Percentiles rank a stretch among this genome's conserved stretches.
phyloP scores from a whole-genome alignment of 2,329 filamentous ascomycete species.

The Gaeumannomyces tritici region DNA sequence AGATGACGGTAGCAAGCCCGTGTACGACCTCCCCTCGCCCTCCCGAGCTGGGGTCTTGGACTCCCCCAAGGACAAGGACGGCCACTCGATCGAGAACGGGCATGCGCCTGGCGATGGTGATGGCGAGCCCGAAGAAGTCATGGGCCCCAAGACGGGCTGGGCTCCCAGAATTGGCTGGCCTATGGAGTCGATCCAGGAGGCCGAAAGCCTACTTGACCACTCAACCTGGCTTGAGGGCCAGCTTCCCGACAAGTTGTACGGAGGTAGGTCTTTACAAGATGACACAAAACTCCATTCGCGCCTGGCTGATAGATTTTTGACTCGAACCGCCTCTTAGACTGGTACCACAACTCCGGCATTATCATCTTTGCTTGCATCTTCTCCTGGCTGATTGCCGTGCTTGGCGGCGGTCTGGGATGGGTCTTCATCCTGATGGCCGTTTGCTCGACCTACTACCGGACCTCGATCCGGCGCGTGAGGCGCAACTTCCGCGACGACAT shows the following conservation, averaged over 20 bases:
- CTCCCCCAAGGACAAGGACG: conserved; percentile 36
- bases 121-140: conserved; percentile 44
- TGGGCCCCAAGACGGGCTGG: conserved; percentile 66
- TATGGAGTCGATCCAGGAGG: conserved; percentile 42
- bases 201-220: conserved; percentile 72
- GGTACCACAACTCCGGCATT: conserved; percentile 95
- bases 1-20: conserved; percentile 57
- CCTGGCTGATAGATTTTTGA: conserved; percentile 5
- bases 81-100: conserved; percentile 38
- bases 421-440: conserved; percentile 85
- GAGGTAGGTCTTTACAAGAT: conserved; percentile 42
- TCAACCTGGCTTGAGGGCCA: conserved; percentile 77
- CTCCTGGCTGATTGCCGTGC: conserved; percentile 81
- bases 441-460: conserved; percentile 93
- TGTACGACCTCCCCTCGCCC: conserved; percentile 70
- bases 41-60: conserved; percentile 60
- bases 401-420: conserved; percentile 90
- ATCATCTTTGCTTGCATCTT: conserved; percentile 86
- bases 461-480: conserved; percentile 83
- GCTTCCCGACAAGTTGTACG: conserved; percentile 83
- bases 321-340: conserved; percentile 46
- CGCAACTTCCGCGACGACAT: conserved; percentile 95
- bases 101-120: conserved; percentile 44
- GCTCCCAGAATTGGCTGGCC: conserved; percentile 74
- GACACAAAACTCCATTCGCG: neutral